Percentiles rank a stretch among this genome's conserved stretches.
Evolutionary conservation across 164 flowering plant genomes (phyloP).

Genomic region (Cinnamomum chago): DNA sequence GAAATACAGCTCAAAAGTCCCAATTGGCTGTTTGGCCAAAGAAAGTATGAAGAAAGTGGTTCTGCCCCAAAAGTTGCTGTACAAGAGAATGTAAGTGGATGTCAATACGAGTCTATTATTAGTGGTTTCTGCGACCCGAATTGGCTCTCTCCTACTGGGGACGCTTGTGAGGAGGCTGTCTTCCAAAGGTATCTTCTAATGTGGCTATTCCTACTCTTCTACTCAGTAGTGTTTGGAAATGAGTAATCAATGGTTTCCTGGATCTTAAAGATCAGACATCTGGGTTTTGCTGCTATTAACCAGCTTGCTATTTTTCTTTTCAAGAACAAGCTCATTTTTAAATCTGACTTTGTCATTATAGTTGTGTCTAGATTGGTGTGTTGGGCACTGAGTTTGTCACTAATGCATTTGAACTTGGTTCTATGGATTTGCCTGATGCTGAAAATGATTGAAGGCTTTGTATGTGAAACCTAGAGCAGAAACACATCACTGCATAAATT

Average conservation of each 20-base stretch:
- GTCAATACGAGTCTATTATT: constrained; percentile 23
- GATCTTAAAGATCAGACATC: neutral
- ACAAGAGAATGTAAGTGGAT: constrained; percentile 30
- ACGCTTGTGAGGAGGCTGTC: constrained; percentile 61
- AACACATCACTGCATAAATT: too few relatives aligned
- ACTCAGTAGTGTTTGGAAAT: neutral
- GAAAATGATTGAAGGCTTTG: too few relatives aligned
- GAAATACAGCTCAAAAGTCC: constrained; percentile 97
- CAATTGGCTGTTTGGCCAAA: constrained; percentile 97
- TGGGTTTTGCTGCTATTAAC: neutral
- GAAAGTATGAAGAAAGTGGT: constrained; percentile 63
- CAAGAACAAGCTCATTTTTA: too few relatives aligned
- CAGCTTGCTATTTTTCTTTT: neutral
- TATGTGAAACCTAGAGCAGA: too few relatives aligned
- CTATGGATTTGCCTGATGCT: too few relatives aligned
- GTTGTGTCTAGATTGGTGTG: too few relatives aligned
- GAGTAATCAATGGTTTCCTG: neutral
- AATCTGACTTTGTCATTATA: too few relatives aligned
- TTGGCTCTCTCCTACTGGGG: constrained; percentile 52
- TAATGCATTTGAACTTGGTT: too few relatives aligned
- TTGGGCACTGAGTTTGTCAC: too few relatives aligned
- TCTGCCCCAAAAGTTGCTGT: constrained; percentile 42
- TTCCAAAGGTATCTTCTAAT: constrained; percentile 53
- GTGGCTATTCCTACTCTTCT: neutral
- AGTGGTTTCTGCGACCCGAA: constrained; percentile 43